Percentiles rank a stretch among this genome's conserved stretches.
Conservation (phyloP, 345 rosid genomes). For the Murraya koenigii region DNA sequence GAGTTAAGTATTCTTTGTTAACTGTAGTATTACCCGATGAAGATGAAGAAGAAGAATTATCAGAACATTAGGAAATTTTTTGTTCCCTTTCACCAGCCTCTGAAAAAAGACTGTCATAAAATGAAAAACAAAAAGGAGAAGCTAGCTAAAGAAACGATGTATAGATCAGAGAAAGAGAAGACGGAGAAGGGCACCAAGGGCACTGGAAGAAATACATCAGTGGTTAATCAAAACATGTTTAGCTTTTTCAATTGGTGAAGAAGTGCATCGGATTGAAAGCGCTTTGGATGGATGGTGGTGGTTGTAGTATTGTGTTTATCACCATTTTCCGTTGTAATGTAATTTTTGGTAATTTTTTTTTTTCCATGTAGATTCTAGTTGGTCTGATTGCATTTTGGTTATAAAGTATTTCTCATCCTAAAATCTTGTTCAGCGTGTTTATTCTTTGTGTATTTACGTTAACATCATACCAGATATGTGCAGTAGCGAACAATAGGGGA, state of each 20-base stretch:
- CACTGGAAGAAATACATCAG: background rate
- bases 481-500: too few relatives aligned
- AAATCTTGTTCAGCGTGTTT: background rate
- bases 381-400: background rate
- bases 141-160: background rate
- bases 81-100: background rate
- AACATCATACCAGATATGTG: too few relatives aligned
- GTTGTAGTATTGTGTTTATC: slow-evolving; percentile 6
- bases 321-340: slow-evolving; percentile 14
- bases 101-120: background rate
- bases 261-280: background rate
- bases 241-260: background rate
- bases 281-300: background rate
- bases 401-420: background rate
- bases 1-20: slow-evolving; percentile 83
- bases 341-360: background rate
- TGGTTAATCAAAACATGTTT: too few relatives aligned
- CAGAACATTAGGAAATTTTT: slow-evolving; percentile 16
- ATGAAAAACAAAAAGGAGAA: background rate
- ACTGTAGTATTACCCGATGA: slow-evolving; percentile 57
- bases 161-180: background rate
- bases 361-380: slow-evolving; percentile 5
- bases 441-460: too few relatives aligned
- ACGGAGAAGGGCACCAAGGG: background rate
- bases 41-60: slow-evolving; percentile 29